Evolutionary conservation across 208 protist genomes (phyloP).

Genomic region (Trypanosoma congolense): DNA sequence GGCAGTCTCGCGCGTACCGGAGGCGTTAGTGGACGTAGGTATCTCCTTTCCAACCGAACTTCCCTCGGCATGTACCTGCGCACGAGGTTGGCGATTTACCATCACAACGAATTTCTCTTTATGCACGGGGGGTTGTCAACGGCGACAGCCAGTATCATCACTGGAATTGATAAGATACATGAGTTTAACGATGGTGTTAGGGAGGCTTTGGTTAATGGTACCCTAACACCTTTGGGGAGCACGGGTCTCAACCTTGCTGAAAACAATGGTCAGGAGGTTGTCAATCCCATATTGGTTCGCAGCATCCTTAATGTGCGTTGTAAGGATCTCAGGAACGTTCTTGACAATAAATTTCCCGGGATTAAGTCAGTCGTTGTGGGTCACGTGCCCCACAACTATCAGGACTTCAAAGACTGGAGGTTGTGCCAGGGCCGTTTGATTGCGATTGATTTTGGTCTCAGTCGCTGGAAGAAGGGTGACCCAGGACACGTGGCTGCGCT

Average conservation of each 20-base stretch:
- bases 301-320: slow-evolving; percentile 84
- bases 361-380: slow-evolving; percentile 85
- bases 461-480: slow-evolving; percentile 86
- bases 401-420: slow-evolving; percentile 76
- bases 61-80: slow-evolving; percentile 69
- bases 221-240: slow-evolving; percentile 51
- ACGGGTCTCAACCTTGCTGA: slow-evolving; percentile 62
- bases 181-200: slow-evolving; percentile 71
- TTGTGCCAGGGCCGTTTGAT: slow-evolving; percentile 71
- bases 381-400: slow-evolving; percentile 78
- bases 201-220: slow-evolving; percentile 59
- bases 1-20: slow-evolving; percentile 44
- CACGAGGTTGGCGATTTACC: slow-evolving; percentile 69
- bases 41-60: slow-evolving; percentile 64
- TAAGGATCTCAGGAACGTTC: slow-evolving; percentile 48
- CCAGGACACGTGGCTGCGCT: slow-evolving; percentile 81
- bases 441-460: slow-evolving; percentile 88
- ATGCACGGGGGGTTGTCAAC: slow-evolving; percentile 90
- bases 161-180: slow-evolving; percentile 61
- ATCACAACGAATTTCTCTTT: slow-evolving; percentile 82
- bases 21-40: slow-evolving; percentile 47
- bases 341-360: slow-evolving; percentile 67
- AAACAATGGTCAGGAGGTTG: slow-evolving; percentile 57
- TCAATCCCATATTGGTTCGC: slow-evolving; percentile 82
- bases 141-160: slow-evolving; percentile 63